Base-by-base conservation (phyloP, 2,329 filamentous ascomycete species). In the Sodiomyces alkalinus region DNA sequence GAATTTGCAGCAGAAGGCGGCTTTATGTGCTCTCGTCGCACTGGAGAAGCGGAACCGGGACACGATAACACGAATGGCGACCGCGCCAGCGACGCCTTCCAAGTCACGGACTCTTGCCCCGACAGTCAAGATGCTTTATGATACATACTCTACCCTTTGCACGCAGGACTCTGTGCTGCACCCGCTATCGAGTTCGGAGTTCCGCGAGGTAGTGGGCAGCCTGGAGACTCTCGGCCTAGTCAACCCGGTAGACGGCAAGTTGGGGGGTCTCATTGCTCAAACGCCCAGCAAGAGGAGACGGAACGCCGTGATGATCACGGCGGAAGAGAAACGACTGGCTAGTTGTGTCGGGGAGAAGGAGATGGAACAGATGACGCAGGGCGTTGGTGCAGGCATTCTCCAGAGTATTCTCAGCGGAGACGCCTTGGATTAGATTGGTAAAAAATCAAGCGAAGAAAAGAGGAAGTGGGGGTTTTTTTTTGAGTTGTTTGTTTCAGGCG, bases 1-100 rank as follows among this genome's bases (percentile, higher is more conserved):
- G 32, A 98, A 96, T 48, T 65, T 98, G 3, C 92, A 98, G 48
- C 90, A 98, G 52, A 96, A 93, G 51, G 90, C 87, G 4, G 85
- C 87, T 0, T 64, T 98, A 7, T 98, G 90, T 55, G 74, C 87
- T 0, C 63, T 98, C 10, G 67, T 87, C 21, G 82, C 83, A 3
- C 71, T 90, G n/a, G 86, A 94, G 49, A 81, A 79, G 42, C 74
- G 73, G 37, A 77, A 70, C 39, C 63, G 71, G 27, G n/a, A n/a
- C n/a, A n/a, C n/a, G n/a, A n/a, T n/a, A n/a, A n/a, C n/a, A n/a
- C n/a, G n/a, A n/a, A n/a, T n/a, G n/a, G n/a, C n/a, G n/a, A 57
- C 57, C 30, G 55, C 60, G 11, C 43, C 48, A 19, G 42, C 43
- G 21, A 74, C 77, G 2, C 75, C 77, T 0, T 74, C 73, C 7